Evolutionary conservation across 441 rosid genomes (phyloP), one percentile per base, ranked within the genome.

Genomic region (Mallotus japonicus): DNA sequence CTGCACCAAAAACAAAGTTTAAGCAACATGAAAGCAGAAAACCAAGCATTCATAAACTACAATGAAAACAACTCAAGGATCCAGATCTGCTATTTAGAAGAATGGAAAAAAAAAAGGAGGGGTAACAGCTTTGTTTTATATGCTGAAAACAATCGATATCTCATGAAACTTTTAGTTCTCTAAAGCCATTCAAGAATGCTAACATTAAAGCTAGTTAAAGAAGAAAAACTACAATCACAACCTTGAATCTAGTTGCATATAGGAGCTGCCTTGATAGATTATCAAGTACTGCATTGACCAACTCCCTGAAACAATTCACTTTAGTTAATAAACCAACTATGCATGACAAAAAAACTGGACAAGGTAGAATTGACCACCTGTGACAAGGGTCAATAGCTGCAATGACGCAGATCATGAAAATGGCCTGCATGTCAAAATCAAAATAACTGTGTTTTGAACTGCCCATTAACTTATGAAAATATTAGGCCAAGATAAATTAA

Each of bases 331-430:
- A 73, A 69, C 34, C 17, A 67, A 73, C 49, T 46, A 62, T 17
- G 62, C 22, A 22, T 66, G 13, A 76, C 67, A 64, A 77, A 44
- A 44, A 37, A 37, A 75, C 28, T 63, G 8, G 17, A 68, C 65
- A 56, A 73, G 9, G 24, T 20, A 53, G 24, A 54, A 68, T 67
- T 22, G 49, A 28, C 32, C 86, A 96, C 99, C 98, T 92, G 71
- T 92, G 97, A 81, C 86, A 78, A 78, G 96, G 92, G 75, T 93
- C 91, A 60, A 89, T 81, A 62, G 99, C 97, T 79, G 97, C 90
- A 82, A 93, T 65, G 72, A 82, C 94, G 76, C 94, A 89, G 67
- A 93, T 85, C 92, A 87, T 93, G 84, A 93, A 96, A 81, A 96
- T 87, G 60, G 96, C 97, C 99, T 96, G 93, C 79, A 82, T 22